These are phyloP conservation scores for Ustilago loliicola DNA, from an alignment of 1,284 basidiomycete genomes.

Conservation along the genomic window DNA sequence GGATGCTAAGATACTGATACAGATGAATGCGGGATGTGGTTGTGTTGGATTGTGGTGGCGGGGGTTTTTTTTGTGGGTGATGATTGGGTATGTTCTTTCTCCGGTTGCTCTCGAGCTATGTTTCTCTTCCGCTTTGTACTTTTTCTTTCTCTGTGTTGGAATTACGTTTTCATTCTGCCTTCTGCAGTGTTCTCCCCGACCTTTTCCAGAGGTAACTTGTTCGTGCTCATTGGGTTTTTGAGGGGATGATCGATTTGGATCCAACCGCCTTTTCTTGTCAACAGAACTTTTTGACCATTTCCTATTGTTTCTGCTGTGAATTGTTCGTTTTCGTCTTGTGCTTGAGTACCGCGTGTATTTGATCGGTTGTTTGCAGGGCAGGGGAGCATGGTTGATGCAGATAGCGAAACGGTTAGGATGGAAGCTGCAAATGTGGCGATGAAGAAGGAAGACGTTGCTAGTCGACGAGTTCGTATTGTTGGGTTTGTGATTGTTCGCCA, in stretches of 20 bases:
- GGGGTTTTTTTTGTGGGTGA: too few species aligned
- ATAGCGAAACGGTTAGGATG: slow-evolving; percentile 54
- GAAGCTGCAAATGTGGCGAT: slow-evolving; percentile 55
- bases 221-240: not conserved
- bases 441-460: slow-evolving; percentile 54
- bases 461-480: slow-evolving; percentile 29
- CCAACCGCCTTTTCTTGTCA: slow-evolving; percentile 59
- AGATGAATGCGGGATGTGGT: too few species aligned
- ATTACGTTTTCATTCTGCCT: too few species aligned
- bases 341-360: not conserved
- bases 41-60: too few species aligned
- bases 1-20: too few species aligned
- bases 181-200: not conserved
- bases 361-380: slow-evolving; percentile 55
- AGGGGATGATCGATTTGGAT: slow-evolving; percentile 55
- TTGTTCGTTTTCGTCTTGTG: slow-evolving; percentile 7
- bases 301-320: slow-evolving; percentile 1
- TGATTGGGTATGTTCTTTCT: too few species aligned
- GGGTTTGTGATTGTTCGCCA: slow-evolving; percentile 24
- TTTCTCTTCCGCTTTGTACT: too few species aligned
- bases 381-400: slow-evolving; percentile 56
- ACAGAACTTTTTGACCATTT: slow-evolving; percentile 46
- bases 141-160: too few species aligned
- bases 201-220: too few species aligned
- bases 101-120: too few species aligned